Evolutionary conservation across 208 protist genomes (phyloP).

Genomic region (Crithidia brevicula): DNA sequence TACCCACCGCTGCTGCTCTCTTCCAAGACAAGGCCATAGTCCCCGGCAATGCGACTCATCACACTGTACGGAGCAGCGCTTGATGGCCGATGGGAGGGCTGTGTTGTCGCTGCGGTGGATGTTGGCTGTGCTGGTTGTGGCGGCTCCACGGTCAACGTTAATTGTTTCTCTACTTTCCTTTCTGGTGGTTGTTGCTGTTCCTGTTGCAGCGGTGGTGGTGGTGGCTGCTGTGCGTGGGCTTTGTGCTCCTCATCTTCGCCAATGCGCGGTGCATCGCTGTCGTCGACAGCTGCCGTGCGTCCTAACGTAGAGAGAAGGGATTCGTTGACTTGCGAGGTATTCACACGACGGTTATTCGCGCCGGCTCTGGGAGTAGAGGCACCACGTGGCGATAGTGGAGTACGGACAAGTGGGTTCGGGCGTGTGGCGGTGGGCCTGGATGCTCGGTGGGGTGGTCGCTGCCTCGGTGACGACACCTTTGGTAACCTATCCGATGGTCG

Average conservation of each 20-base stretch:
- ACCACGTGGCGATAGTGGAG: no score
- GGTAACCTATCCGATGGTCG: neutral
- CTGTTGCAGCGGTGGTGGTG: neutral
- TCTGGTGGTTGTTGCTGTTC: no score
- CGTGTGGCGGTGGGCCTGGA: neutral
- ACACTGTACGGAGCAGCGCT: neutral
- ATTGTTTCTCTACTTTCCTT: no score
- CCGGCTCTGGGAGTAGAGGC: neutral
- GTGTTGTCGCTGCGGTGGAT: neutral
- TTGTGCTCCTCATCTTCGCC: no score
- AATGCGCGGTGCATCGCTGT: no score
- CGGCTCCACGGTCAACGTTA: no score
- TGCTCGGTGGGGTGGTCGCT: neutral
- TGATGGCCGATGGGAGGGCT: neutral
- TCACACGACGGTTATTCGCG: neutral
- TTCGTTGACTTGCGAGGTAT: neutral
- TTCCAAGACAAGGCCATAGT: neutral
- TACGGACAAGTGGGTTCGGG: constrained; percentile 1
- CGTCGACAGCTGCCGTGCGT: neutral
- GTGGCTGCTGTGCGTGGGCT: neutral
- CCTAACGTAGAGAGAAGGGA: neutral
- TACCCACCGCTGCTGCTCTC: constrained; percentile 7
- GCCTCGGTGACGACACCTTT: neutral
- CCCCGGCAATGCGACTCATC: neutral
- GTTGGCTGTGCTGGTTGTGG: no score